Base-by-base conservation (phyloP, 306 rosid genomes). In the Cicer judaicum region DNA sequence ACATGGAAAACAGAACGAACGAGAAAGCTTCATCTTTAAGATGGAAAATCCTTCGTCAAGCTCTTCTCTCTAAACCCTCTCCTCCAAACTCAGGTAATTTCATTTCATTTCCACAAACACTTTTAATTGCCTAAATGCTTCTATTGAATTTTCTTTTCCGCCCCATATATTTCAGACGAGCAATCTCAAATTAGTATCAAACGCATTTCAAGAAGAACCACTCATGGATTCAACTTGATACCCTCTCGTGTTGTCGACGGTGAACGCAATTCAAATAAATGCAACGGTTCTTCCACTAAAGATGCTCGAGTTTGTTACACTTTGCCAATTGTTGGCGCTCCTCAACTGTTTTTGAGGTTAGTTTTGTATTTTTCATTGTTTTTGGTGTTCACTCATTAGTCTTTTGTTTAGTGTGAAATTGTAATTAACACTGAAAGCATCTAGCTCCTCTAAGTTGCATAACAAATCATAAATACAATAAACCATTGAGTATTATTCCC, bases 11-110 rank as follows among this genome's bases (percentile, higher is more conserved):
- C 78, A 65, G 67, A 72, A 46, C 63, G 12, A 50, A 61, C 12
- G 80, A 49, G 42, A 89, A 84, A 64, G 85, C 93, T 76, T 89
- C 96, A 11, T 82, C 97, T 48, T 69, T 85, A 75, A 79, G 97
- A 83, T 92, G 96, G 97, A 73, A 76, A 69, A 87, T 92, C 69
- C 96, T 90, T 40, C 92, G 97, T 44, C 83, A 78, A 68, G 96
- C 97, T 57, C 87, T 92, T 74, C 88, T 87, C 39, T 82, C 81
- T 57, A 84, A 78, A 14, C 59, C 78, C 4, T 73, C 84, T 52
- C 72, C 77, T 7, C 43, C 76, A 48, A 69, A 64, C 10, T 7
- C 80, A 34, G 85, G 92, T 80, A 19, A 69, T 66, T 24, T 10
- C 52, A 29, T 69, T 68, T 49, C 21, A 10, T 1, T 40, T 79